These are phyloP conservation scores for Monilinia vaccinii-corymbosi DNA, from an alignment of 2,329 filamentous ascomycete species.

Conservation along the genomic window DNA sequence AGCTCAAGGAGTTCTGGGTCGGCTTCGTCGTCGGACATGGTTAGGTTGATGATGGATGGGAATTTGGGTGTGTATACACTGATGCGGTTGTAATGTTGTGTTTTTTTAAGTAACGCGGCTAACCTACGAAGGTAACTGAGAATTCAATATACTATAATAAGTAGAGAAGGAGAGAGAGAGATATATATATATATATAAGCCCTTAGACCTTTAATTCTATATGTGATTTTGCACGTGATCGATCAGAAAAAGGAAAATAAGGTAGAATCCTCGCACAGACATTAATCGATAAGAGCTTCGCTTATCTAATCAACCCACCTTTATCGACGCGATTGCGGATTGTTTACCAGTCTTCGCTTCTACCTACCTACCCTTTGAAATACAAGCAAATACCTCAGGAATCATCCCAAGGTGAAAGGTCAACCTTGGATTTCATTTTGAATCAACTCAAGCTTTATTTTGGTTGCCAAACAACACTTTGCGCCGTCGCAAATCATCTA, in stretches of 20 bases:
- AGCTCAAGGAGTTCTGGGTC: slow-evolving; percentile 83
- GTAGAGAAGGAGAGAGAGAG: too few species aligned
- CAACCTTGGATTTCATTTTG: background rate
- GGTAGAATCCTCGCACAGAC: background rate
- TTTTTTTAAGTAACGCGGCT: too few species aligned
- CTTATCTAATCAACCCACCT: slow-evolving; percentile 2
- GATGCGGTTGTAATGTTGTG: too few species aligned
- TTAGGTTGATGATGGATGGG: slow-evolving; percentile 11
- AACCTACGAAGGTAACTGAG: too few species aligned
- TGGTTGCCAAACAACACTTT: background rate
- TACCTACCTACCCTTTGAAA: background rate
- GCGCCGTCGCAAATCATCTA: slow-evolving; percentile 2
- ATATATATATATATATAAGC: too few species aligned
- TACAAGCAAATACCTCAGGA: slow-evolving; percentile 6
- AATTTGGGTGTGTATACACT: too few species aligned
- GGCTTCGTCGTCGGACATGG: slow-evolving; percentile 85
- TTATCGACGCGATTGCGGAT: background rate
- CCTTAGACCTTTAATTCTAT: too few species aligned
- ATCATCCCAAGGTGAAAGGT: background rate
- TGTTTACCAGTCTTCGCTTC: background rate
- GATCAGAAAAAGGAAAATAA: background rate
- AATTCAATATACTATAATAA: too few species aligned
- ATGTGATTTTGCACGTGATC: too few species aligned
- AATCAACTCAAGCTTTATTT: background rate
- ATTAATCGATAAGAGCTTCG: background rate